Evolutionary conservation across 495 filamentous ascomycete species (phyloP), one percentile per base, ranked within the genome.

Genomic region (Hapsidospora chrysogenum): DNA sequence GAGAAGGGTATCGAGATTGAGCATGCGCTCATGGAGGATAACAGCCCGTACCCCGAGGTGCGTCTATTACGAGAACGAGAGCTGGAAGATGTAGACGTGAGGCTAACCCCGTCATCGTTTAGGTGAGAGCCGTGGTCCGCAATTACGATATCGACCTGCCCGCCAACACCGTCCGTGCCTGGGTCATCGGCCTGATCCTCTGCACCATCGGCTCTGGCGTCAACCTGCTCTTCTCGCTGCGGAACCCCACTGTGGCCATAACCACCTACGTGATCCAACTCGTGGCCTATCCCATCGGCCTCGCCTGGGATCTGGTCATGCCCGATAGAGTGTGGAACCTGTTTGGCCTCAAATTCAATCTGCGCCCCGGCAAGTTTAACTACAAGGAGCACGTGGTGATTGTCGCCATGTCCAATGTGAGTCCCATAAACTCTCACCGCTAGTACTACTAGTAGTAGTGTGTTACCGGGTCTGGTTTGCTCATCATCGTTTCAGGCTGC

Each of bases 351-450:
- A 61, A 64, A 23, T 72, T 70, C 49, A 72, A 71, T 39, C 45
- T 80, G 10, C 80, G 76, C 35, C 76, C 75, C 4, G 74, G 79
- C 25, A 72, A 66, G 25, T 85, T 85, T 52, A 85, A 82, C 51
- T 73, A 75, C 52, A 85, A 85, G 46, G 79, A 85, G 50, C 79
- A 85, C 61, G 74, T 74, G 17, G 51, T 85, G 36, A 80, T 85
- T 45, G 76, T 76, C 14, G 72, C 80, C 41, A 85, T 83, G 78
- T 70, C 70, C 0, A 72, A 70, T 46, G 67, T 70, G 47, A 53
- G 53, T 31, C 13, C 2, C 1, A 31, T 33, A 20, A 14, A 20
- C 8, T 16, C n/a, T n/a, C n/a, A n/a, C n/a, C n/a, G n/a, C n/a
- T n/a, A n/a, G n/a, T n/a, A n/a, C n/a, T n/a, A 6, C 29, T 17